Base-by-base conservation (phyloP, 2,329 filamentous ascomycete species). In the Myotisia sp. region DNA sequence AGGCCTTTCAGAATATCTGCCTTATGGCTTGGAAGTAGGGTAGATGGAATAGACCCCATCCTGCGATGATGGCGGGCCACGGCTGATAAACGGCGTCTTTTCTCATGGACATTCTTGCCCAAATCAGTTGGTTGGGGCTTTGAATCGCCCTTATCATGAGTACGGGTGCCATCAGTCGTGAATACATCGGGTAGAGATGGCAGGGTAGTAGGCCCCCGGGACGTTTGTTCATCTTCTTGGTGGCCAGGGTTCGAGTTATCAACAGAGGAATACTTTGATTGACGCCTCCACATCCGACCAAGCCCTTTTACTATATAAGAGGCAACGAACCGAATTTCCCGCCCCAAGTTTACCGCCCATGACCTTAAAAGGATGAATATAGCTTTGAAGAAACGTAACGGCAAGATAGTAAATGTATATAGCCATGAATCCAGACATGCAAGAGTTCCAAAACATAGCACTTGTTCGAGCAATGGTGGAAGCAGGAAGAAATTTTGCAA, bases 401-500 rank as follows among this genome's bases (percentile, higher is more conserved):
- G 90, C 0, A 98, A 64, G 28, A 98, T 93, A 0, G 90, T 98
- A 47, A 98, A 92, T 1, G 84, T 92, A 59, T 94, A 90, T 1
- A 98, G 70, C 85, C 87, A 98, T 1, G 87, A 81, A 54, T 98
- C 90, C 4, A 98, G 65, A 57, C 90, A 98, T 5, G 87, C 86
- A 21, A 95, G 59, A 0, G 82, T 77, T 5, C 90, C 90, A 58
- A 98, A 95, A 39, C 76, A 74, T 4, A 98, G 68, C 0, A 86
- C 79, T 29, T 79, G 71, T 58, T 98, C 90, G 4, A 98, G 67
- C 40, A 79, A 81, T 0, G 74, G 70, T 0, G 87, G 85, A 3
- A 98, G 62, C 17, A 85, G 64, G 4, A 98, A 59, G 40, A 94
- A 92, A 52, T 95, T 95, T 44, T 83, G 70, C 8, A 98, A 65